phyloP scores from a whole-genome alignment of 306 rosid genomes.

The Castanopsis chinensis region DNA sequence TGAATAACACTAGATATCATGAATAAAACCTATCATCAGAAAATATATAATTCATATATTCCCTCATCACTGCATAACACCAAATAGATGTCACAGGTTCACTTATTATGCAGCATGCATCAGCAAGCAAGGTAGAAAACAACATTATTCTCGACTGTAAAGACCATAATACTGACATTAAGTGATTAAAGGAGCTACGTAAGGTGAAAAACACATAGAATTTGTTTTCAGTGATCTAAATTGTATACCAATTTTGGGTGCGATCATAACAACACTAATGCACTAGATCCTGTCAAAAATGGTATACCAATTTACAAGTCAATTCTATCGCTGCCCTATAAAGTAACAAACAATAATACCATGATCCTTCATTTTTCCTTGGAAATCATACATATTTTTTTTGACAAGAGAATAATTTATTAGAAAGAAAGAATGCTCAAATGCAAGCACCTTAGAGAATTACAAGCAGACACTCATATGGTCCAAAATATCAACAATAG shows the following conservation, averaged over 20 bases:
- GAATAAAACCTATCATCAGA: conserved; percentile 71
- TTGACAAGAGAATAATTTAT: no score
- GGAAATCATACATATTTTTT: neutral
- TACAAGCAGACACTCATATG: no score
- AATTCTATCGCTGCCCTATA: neutral
- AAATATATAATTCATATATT: conserved; percentile 21
- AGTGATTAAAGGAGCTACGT: neutral
- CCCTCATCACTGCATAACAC: conserved; percentile 8
- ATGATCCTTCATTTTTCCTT: neutral
- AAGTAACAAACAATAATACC: neutral
- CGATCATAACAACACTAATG: no score
- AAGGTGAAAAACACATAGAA: neutral
- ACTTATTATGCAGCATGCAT: neutral
- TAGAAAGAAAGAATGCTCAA: no score
- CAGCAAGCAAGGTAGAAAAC: neutral
- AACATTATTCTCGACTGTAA: neutral
- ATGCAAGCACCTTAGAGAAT: no score
- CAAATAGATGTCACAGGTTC: neutral
- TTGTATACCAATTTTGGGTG: neutral
- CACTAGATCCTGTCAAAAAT: neutral
- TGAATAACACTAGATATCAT: conserved; percentile 65
- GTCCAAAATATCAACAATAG: no score
- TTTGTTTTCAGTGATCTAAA: neutral
- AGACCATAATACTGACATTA: neutral
- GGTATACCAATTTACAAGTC: neutral